phyloP scores from a whole-genome alignment of 78 protist genomes.

The Tieghemostelium lacteum region DNA sequence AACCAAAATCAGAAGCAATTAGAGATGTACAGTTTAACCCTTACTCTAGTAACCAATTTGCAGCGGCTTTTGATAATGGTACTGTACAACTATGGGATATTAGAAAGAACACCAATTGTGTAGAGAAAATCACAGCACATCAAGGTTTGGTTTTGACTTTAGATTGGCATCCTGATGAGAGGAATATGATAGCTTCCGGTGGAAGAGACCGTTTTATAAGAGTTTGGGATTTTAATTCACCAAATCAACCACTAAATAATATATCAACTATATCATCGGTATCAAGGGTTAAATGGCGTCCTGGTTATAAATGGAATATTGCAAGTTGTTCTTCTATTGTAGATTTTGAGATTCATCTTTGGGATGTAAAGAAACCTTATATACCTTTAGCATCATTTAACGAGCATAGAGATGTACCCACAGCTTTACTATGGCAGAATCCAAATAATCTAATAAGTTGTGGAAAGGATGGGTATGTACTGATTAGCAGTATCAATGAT shows the following conservation, averaged over 20 bases:
- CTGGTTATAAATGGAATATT: constrained; percentile 61
- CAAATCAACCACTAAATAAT: constrained; percentile 4
- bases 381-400: constrained; percentile 74
- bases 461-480: constrained; percentile 62
- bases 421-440: constrained; percentile 65
- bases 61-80: constrained; percentile 88
- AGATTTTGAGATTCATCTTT: constrained; percentile 78
- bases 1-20: constrained; percentile 63
- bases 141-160: constrained; percentile 80
- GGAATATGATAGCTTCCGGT: constrained; percentile 70
- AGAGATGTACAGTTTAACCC: constrained; percentile 86
- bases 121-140: constrained; percentile 72
- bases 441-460: constrained; percentile 33
- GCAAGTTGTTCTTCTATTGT: constrained; percentile 83
- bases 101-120: constrained; percentile 50
- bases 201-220: constrained; percentile 81
- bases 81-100: constrained; percentile 86
- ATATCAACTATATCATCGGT: constrained; percentile 80
- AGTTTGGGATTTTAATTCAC: constrained; percentile 57
- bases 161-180: constrained; percentile 88
- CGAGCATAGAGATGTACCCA: constrained; percentile 80
- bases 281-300: constrained; percentile 82
- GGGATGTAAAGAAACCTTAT: constrained; percentile 79
- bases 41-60: constrained; percentile 53
- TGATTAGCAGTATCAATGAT: constrained; percentile 15